Conservation (phyloP, 805 yeast genomes). For the Candida ovalis region DNA sequence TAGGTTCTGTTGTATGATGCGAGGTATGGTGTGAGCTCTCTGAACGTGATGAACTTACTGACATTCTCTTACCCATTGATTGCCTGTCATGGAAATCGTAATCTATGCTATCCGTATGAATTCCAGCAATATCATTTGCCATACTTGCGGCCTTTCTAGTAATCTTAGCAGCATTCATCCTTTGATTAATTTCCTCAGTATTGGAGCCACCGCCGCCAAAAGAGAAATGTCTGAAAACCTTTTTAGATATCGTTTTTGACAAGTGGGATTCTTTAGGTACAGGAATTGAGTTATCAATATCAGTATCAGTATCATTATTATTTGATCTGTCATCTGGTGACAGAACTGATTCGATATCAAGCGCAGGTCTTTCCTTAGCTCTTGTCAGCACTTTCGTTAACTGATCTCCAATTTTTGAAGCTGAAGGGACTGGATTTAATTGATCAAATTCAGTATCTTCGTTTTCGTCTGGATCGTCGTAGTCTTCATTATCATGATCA, state of each 20-base stretch:
- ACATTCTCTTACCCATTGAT: neutral
- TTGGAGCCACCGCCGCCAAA: constrained; percentile 31
- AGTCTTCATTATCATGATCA: constrained; percentile 3
- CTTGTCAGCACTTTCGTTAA: constrained; percentile 25
- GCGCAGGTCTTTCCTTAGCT: constrained; percentile 12
- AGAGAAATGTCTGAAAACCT: constrained; percentile 26
- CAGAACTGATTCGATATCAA: constrained; percentile 23
- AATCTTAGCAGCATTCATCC: constrained; percentile 36
- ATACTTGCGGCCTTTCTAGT: constrained; percentile 39
- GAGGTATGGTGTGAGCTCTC: neutral
- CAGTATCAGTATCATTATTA: neutral
- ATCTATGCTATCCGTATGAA: constrained; percentile 25
- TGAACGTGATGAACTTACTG: neutral
- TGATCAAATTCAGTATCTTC: constrained; percentile 23
- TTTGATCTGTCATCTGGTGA: neutral
- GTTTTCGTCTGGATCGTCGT: constrained; percentile 8
- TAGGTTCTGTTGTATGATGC: neutral
- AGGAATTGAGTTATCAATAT: neutral
- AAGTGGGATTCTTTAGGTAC: neutral
- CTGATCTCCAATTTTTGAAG: constrained; percentile 23
- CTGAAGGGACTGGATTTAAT: constrained; percentile 25
- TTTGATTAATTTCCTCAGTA: constrained; percentile 28
- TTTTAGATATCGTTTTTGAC: constrained; percentile 6
- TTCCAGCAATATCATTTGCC: constrained; percentile 45
- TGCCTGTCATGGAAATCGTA: constrained; percentile 4